Evolutionary conservation across 306 rosid genomes (phyloP).

Genomic region (Medicago arabica): DNA sequence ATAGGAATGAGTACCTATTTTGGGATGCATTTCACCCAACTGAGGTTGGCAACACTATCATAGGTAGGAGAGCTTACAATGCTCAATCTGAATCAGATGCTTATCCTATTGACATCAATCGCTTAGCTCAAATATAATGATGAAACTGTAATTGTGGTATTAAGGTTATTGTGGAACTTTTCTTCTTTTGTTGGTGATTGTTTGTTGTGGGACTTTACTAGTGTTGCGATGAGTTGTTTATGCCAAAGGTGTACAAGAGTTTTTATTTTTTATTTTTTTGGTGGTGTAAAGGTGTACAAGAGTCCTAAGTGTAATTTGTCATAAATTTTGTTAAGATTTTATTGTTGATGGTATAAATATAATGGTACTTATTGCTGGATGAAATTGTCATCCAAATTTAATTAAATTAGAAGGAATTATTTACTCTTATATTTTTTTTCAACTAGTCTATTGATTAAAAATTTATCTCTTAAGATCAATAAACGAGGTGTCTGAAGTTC

Average conservation of each 20-base stretch:
- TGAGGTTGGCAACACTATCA: slow-evolving; percentile 65
- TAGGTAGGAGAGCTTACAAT: slow-evolving; percentile 70
- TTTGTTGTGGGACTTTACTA: not conserved
- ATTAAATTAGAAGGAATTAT: too few relatives aligned
- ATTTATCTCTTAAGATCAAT: too few relatives aligned
- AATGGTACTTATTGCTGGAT: too few relatives aligned
- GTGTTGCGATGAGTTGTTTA: slow-evolving; percentile 18
- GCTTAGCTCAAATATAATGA: slow-evolving; percentile 66
- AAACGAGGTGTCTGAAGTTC: too few relatives aligned
- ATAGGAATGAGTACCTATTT: slow-evolving; percentile 68
- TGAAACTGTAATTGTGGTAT: not conserved
- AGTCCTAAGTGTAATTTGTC: not conserved
- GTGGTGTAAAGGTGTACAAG: not conserved
- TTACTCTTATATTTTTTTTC: too few relatives aligned
- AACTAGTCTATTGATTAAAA: too few relatives aligned
- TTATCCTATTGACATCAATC: slow-evolving; percentile 78
- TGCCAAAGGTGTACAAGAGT: not conserved
- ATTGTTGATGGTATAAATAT: not conserved
- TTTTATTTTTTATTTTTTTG: too few relatives aligned
- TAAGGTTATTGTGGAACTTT: not conserved
- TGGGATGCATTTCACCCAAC: slow-evolving; percentile 99
- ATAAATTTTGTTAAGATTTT: not conserved
- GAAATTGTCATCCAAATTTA: too few relatives aligned
- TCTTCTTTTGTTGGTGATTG: too few relatives aligned
- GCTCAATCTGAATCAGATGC: slow-evolving; percentile 82